Base-by-base conservation (phyloP, 176 grass and related monocot species). In the Rhynchospora tenuis region DNA sequence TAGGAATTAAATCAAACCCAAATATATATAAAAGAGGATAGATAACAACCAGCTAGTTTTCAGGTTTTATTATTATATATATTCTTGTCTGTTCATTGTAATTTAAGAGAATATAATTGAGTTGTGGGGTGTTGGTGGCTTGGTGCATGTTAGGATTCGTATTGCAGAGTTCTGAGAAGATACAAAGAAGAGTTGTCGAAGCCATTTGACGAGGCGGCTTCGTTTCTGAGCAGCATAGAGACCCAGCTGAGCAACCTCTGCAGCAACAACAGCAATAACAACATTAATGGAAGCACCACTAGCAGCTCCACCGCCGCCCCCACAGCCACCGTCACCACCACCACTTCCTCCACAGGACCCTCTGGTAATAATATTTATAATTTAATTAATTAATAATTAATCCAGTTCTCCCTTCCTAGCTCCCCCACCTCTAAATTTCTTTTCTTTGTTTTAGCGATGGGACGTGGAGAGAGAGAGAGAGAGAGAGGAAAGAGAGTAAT, bases 181-280 rank as follows among this genome's bases (percentile, higher is more conserved):
- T 94, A 93, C 89, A 98, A 91, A 89, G 95, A 98, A 89, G 92
- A 98, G 81, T 86, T 98, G 51, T 87, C 90, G 48, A 91, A 90
- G 87, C 92, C 95, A 59, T 93, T 98, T 64, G 89, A 94, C 81
- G 95, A 98, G 74, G 95, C 92, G 6, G 89, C 95, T 60, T 90
- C 95, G 48, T 98, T 98, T 84, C 92, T 98, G 73, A 94, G 78
- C 89, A 91, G 86, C 81, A 92, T 98, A 73, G 85, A 90, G 72
- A 87, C 81, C 73, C 95, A 98, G 83, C 95, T 98, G 69, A 87
- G 69, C 82, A 86, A 70, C 57, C 89, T 98, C 31, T 98, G 95
- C 71, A 91, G 85, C 78, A 85, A 69, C 29, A 62, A 44, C 19
- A 72, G 64, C 74, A n/a, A n/a, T n/a, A n/a, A n/a, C n/a, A n/a